Percentiles rank a stretch among this genome's conserved stretches.
Evolutionary conservation across 2,329 filamentous ascomycete genomes (phyloP).

Genomic region (Cephalotrichum gorgonifer): DNA sequence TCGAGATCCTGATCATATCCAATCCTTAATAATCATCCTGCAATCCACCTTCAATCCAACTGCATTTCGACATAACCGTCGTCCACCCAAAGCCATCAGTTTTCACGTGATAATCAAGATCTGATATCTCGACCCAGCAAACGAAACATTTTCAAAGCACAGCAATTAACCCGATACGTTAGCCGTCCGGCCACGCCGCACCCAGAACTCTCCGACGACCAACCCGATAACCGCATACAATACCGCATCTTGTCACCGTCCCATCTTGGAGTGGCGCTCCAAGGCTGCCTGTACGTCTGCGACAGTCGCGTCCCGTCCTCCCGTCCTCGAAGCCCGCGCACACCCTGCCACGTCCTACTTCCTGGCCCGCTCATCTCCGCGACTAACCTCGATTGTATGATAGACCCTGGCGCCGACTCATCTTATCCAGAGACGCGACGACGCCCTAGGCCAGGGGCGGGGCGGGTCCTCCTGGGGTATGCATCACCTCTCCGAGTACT

Average conservation of each 20-base stretch:
- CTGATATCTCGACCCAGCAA: background rate
- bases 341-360: background rate
- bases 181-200: background rate
- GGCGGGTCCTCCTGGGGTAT: slow-evolving; percentile 5
- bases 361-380: background rate
- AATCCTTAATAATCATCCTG: too few species aligned
- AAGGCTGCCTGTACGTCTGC: background rate
- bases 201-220: background rate
- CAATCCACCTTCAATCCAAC: too few species aligned
- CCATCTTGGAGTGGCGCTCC: background rate
- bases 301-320: background rate
- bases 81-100: background rate
- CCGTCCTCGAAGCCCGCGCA: background rate
- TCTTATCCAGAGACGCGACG: slow-evolving; percentile 4
- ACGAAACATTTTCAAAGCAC: background rate
- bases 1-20: too few species aligned
- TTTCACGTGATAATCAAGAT: background rate
- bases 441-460: slow-evolving; percentile 3
- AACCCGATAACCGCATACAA: background rate
- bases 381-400: background rate
- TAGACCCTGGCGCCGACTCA: slow-evolving; percentile 5
- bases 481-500: slow-evolving; percentile 5
- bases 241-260: background rate
- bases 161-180: background rate
- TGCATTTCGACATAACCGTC: background rate